Conservation (phyloP, 78 protist species). For the Dictyostelium citrinum region DNA sequence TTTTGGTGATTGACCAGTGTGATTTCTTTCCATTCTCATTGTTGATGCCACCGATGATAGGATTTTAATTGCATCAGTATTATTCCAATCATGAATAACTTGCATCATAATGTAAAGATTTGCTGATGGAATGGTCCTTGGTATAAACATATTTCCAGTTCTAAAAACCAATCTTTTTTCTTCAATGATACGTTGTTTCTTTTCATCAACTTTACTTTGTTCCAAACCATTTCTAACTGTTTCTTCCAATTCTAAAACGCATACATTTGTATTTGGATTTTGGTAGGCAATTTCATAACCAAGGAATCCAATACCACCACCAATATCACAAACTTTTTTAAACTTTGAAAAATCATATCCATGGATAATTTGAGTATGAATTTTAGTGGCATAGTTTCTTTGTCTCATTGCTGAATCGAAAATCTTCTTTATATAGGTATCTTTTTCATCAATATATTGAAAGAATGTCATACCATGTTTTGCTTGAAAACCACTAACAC, state of each 20-base stretch:
- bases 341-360: conserved; percentile 9
- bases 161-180: not conserved
- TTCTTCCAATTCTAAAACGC: conserved; percentile 38
- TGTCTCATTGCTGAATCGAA: conserved; percentile 62
- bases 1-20: not conserved
- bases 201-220: conserved; percentile 1
- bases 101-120: conserved; percentile 17
- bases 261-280: not conserved
- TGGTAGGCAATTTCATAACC: conserved; percentile 3
- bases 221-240: conserved; percentile 45
- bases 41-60: not conserved
- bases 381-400: not conserved
- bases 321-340: conserved; percentile 18
- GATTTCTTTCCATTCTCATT: conserved; percentile 1
- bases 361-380: not conserved
- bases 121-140: conserved; percentile 27
- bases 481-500: conserved; percentile 1
- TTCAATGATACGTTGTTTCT: not conserved
- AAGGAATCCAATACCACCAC: conserved; percentile 58
- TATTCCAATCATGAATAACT: conserved; percentile 40
- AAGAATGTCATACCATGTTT: conserved; percentile 30
- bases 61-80: conserved; percentile 9
- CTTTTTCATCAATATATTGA: conserved; percentile 60
- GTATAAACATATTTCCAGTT: conserved; percentile 45
- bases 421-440: conserved; percentile 20